Percentiles rank a stretch among this genome's conserved stretches.
Evolutionary conservation across 1,139 yeast genomes (phyloP).

Genomic region (Zhuliangozyma blackwelliae): DNA sequence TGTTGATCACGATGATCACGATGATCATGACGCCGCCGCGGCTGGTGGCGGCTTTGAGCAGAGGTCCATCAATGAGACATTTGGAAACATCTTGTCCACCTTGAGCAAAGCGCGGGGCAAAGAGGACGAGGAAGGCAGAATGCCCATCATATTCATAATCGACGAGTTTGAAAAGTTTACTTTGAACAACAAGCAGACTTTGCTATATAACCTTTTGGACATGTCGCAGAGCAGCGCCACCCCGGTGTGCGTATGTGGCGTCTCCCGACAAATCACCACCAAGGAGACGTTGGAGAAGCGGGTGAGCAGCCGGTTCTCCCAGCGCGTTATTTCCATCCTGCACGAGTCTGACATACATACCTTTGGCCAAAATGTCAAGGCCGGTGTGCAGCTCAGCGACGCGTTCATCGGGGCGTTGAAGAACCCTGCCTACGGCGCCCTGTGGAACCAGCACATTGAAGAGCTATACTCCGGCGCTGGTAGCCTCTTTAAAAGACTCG

Average conservation of each 20-base stretch:
- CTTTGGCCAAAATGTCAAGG: slow-evolving; percentile 35
- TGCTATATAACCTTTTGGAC: slow-evolving; percentile 83
- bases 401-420: slow-evolving; percentile 12
- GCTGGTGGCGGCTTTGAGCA: slow-evolving; percentile 41
- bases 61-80: slow-evolving; percentile 38
- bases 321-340: slow-evolving; percentile 60
- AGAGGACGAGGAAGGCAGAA: slow-evolving; percentile 11
- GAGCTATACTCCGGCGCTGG: slow-evolving; percentile 9
- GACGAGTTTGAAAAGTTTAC: slow-evolving; percentile 86
- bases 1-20: slow-evolving; percentile 3
- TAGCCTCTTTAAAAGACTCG: slow-evolving; percentile 12
- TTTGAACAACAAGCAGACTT: slow-evolving; percentile 67
- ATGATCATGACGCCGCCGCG: slow-evolving; percentile 9
- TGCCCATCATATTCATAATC: slow-evolving; percentile 70
- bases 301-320: slow-evolving; percentile 86
- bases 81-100: slow-evolving; percentile 33
- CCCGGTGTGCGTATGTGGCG: slow-evolving; percentile 80
- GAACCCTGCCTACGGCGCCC: slow-evolving; percentile 21
- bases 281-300: slow-evolving; percentile 85
- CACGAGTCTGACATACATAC: slow-evolving; percentile 44
- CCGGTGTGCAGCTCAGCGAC: slow-evolving; percentile 22
- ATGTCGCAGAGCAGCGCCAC: slow-evolving; percentile 69
- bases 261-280: slow-evolving; percentile 69
- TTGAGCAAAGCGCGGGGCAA: slow-evolving; percentile 20
- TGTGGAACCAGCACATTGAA: slow-evolving; percentile 53